A percentile compares a stretch with the other conserved stretches of the same genome.
Evolutionary conservation across 495 filamentous ascomycete species (phyloP).

Genomic region (Podospora pseudocomata): DNA sequence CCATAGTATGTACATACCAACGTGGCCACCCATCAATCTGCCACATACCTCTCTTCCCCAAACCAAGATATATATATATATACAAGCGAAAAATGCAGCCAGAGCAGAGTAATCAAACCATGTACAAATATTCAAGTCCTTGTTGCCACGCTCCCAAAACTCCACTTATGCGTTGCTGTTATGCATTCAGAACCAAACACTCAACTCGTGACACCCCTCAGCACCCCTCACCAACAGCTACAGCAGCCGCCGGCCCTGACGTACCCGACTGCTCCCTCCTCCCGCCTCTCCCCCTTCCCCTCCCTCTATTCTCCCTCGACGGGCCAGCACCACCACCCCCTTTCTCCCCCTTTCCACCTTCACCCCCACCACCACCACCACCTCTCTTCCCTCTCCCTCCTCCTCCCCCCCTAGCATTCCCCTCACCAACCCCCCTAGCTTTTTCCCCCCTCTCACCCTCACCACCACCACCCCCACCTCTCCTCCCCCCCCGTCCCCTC

Average conservation of each 20-base stretch:
- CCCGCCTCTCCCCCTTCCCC: background rate
- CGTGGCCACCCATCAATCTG: background rate
- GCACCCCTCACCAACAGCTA: background rate
- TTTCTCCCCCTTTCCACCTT: background rate
- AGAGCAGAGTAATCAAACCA: background rate
- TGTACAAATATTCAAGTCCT: background rate
- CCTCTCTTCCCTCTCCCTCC: background rate
- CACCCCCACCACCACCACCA: background rate
- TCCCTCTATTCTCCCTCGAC: background rate
- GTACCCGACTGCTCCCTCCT: background rate
- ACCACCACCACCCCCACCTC: slow-evolving; percentile 9
- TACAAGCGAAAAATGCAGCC: background rate
- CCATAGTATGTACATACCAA: background rate
- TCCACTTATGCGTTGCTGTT: background rate
- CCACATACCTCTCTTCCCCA: background rate
- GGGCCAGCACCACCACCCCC: too few relatives aligned
- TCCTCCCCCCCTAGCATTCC: background rate
- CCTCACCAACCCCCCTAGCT: background rate
- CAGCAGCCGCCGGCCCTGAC: too few relatives aligned
- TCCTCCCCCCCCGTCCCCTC: slow-evolving; percentile 32
- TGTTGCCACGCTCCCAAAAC: background rate
- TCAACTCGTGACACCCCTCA: background rate
- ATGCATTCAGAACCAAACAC: background rate
- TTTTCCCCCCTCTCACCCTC: background rate
- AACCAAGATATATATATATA: background rate